These are phyloP conservation scores for Naganishia sp. DNA, from an alignment of 1,284 basidiomycete genomes.

Conservation along the genomic window DNA sequence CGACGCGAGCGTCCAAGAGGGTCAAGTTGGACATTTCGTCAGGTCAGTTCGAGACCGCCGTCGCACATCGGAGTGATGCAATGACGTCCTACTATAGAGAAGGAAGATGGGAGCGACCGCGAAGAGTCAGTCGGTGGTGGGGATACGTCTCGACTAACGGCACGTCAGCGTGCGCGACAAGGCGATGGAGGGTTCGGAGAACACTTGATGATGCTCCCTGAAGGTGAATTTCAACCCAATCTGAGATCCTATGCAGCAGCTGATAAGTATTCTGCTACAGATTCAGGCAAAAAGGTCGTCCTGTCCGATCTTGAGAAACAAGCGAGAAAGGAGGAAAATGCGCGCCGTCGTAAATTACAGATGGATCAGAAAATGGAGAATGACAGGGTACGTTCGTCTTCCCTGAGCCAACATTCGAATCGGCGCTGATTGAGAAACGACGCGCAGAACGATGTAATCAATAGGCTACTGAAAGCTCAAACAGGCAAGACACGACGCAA, in stretches of 20 bases:
- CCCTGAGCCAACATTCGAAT: not conserved
- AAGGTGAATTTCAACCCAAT: slow-evolving; percentile 13
- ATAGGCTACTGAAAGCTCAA: slow-evolving; percentile 33
- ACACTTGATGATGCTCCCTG: slow-evolving; percentile 28
- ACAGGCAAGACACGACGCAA: slow-evolving; percentile 31
- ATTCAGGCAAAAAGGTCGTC: slow-evolving; percentile 31
- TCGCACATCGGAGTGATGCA: not conserved
- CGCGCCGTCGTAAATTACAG: slow-evolving; percentile 33
- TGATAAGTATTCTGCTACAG: not conserved
- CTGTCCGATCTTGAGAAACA: slow-evolving; percentile 33
- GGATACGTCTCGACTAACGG: slow-evolving; percentile 30
- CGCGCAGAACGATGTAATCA: slow-evolving; percentile 32
- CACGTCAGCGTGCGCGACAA: slow-evolving; percentile 32
- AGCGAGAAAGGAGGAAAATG: slow-evolving; percentile 34
- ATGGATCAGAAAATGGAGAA: slow-evolving; percentile 34
- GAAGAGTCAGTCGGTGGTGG: slow-evolving; percentile 8
- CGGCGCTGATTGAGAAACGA: not conserved
- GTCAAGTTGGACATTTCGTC: slow-evolving; percentile 10
- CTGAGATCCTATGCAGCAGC: not conserved
- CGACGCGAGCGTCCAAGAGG: slow-evolving; percentile 4
- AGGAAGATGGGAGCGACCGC: slow-evolving; percentile 10
- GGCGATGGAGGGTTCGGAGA: slow-evolving; percentile 23
- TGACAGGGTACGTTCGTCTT: slow-evolving; percentile 32
- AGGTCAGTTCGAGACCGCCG: not conserved
- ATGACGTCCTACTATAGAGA: not conserved